Percentiles rank a stretch among this genome's conserved stretches.
phyloP scores from a whole-genome alignment of 176 grass and related monocot species.

The Raddia distichophylla region DNA sequence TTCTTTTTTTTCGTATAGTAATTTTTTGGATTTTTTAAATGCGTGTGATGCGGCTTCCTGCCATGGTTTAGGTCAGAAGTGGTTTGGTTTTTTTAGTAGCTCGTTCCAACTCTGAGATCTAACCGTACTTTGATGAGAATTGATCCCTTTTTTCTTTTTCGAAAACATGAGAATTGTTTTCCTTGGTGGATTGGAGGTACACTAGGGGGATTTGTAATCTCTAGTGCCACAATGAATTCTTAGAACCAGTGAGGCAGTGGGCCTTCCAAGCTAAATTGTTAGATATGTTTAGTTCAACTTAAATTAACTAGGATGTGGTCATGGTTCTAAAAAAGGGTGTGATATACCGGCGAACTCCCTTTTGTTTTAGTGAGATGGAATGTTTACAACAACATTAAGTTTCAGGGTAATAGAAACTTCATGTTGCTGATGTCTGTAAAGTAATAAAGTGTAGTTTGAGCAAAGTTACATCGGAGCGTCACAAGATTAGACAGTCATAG shows the following conservation, averaged over 20 bases:
- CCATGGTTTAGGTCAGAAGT: not conserved
- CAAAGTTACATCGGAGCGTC: not conserved
- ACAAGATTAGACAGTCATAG: not conserved
- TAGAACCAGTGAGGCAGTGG: not conserved
- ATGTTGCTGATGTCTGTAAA: not conserved
- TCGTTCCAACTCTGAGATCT: not conserved
- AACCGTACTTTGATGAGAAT: not conserved
- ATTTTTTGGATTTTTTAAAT: conserved; percentile 1
- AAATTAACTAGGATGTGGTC: not conserved
- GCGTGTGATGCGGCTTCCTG: conserved; percentile 35
- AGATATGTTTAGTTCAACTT: not conserved
- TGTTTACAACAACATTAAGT: not conserved
- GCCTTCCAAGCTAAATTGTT: not conserved
- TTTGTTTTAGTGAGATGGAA: not conserved
- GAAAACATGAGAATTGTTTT: not conserved
- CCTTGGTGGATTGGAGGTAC: not conserved
- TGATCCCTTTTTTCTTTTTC: not conserved
- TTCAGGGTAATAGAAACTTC: not conserved
- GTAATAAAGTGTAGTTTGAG: not conserved
- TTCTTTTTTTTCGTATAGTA: not conserved
- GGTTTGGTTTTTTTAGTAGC: conserved; percentile 1
- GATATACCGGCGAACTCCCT: not conserved
- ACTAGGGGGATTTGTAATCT: not conserved
- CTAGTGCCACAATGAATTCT: not conserved
- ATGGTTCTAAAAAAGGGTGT: not conserved